Evolutionary conservation across 306 rosid genomes (phyloP), one percentile per base, ranked within the genome.

Genomic region (Prunus armeniaca): DNA sequence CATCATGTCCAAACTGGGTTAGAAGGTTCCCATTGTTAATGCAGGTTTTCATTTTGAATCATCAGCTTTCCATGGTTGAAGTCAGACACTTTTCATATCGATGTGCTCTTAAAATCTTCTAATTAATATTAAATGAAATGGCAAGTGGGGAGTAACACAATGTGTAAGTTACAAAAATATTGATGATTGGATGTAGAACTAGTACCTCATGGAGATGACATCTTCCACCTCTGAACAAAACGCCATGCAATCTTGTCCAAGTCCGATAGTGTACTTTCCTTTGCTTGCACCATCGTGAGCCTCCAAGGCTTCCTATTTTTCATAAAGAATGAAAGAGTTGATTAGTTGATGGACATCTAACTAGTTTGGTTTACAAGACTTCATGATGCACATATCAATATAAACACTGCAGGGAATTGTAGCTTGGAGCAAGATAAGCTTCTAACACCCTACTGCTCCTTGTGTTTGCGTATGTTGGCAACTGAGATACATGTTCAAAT

Each of bases 171-270:
- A 51, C 20, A 12, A 46, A 64, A 66, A 5, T 67, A 25, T 68
- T 27, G 50, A 65, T 19, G 75, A 65, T 51, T 14, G 60, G 49
- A 80, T 68, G 20, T 38, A 71, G 70, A 76, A 65, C 57, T 64
- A 72, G 30, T 74, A 95, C 99, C 99, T 96, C 99, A 96, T 92
- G 17, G 99, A 96, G 87, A 96, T 91, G 84, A 96, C 96, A 88
- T 96, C 99, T 89, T 96, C 99, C 17, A 88, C 78, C 65, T 96
- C 99, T 3, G 94, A 80, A 65, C 99, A 96, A 86, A 96, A 96
- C 5, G 96, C 91, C 99, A 96, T 87, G 87, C 97, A 92, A 84
- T 96, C 98, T 78, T 96, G 99, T 69, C 99, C 99, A 6, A 96
- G 98, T 61, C 99, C 99, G 25, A 95, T 95, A 5, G 99, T 92